Percentiles rank a stretch among this genome's conserved stretches.
Evolutionary conservation across 768 basidiomycete species (phyloP).

Genomic region (Lactifluus piperatus): DNA sequence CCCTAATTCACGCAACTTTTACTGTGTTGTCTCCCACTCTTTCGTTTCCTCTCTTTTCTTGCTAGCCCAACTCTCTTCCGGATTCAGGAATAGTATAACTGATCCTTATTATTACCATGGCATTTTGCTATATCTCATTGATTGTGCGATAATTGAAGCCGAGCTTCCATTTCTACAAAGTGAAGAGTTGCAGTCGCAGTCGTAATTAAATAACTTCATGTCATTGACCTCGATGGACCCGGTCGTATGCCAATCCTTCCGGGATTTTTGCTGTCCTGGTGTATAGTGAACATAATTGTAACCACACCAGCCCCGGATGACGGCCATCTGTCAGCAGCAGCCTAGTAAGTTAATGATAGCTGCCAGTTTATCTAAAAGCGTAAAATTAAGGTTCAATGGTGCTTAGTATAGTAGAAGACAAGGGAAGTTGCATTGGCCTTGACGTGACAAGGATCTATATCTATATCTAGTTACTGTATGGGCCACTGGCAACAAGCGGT

Average conservation of each 20-base stretch:
- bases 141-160: slow-evolving; percentile 13
- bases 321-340: no score
- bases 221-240: not conserved
- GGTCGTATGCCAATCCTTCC: not conserved
- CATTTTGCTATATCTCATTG: slow-evolving; percentile 6
- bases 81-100: slow-evolving; percentile 6
- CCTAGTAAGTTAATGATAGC: no score
- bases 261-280: not conserved
- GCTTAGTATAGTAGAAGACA: no score
- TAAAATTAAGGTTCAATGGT: no score
- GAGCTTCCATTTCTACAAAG: not conserved
- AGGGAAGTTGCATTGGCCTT: no score
- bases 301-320: no score
- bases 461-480: no score
- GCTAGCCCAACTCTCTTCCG: not conserved
- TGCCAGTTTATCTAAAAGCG: no score
- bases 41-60: slow-evolving; percentile 2
- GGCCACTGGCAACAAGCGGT: no score
- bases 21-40: not conserved
- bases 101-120: not conserved
- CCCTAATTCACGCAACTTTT: not conserved
- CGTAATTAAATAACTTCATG: slow-evolving; percentile 1
- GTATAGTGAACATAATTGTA: no score
- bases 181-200: not conserved
- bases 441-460: no score